Conservation (phyloP, 1,139 yeast genomes). For the Pichia sp. region DNA sequence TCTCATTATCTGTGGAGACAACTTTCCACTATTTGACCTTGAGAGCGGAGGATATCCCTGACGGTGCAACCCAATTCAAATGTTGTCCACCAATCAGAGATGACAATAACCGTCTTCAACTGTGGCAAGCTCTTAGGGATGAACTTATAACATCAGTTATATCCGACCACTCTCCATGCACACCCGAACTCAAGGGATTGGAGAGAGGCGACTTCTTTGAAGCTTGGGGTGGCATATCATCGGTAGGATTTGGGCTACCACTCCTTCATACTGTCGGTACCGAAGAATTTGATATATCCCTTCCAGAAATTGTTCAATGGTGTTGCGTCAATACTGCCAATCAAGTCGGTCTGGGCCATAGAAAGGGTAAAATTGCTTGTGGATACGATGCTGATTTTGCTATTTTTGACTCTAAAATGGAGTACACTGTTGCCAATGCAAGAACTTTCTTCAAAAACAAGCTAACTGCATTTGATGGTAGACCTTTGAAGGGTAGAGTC, state of each 20-base stretch:
- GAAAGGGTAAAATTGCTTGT: slow-evolving; percentile 61
- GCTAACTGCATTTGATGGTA: slow-evolving; percentile 78
- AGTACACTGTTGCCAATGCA: slow-evolving; percentile 50
- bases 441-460: slow-evolving; percentile 74
- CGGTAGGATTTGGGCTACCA: slow-evolving; percentile 87
- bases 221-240: slow-evolving; percentile 98
- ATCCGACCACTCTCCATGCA: slow-evolving; percentile 94
- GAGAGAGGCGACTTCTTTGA: slow-evolving; percentile 80
- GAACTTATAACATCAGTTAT: slow-evolving; percentile 79
- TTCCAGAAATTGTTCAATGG: slow-evolving; percentile 67
- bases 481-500: slow-evolving; percentile 61
- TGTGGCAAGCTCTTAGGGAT: slow-evolving; percentile 70
- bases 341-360: slow-evolving; percentile 70
- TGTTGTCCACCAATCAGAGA: slow-evolving; percentile 94
- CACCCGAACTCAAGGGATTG: slow-evolving; percentile 79
- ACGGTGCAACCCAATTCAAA: slow-evolving; percentile 74
- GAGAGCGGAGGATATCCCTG: slow-evolving; percentile 67
- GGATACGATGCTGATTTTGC: slow-evolving; percentile 89
- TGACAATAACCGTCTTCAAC: slow-evolving; percentile 55
- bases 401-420: slow-evolving; percentile 60
- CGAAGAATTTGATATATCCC: slow-evolving; percentile 40
- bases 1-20: slow-evolving; percentile 77
- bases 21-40: slow-evolving; percentile 87
- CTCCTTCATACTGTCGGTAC: slow-evolving; percentile 70
- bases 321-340: slow-evolving; percentile 76